These are phyloP conservation scores for Penicillium sclerotiorum DNA, from an alignment of 2,329 filamentous ascomycete genomes.

Conservation along the genomic window DNA sequence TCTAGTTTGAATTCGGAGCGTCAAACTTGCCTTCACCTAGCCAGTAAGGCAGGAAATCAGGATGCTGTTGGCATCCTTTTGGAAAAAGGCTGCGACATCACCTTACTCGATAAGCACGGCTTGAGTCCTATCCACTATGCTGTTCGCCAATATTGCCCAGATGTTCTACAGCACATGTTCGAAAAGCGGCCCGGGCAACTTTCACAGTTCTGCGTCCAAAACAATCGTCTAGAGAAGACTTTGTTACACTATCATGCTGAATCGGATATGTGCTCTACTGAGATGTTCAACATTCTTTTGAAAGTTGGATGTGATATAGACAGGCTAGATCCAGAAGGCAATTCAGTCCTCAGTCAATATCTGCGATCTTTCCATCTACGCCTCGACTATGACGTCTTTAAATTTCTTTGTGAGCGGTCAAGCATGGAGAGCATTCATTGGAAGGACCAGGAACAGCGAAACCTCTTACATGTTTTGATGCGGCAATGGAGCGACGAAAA, in stretches of 20 bases:
- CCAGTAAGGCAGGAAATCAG: conserved; percentile 15
- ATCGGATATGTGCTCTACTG: conserved; percentile 10
- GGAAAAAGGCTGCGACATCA: conserved; percentile 12
- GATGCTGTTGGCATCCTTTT: conserved; percentile 16
- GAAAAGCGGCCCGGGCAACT: conserved; percentile 4
- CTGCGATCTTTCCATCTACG: conserved; percentile 13
- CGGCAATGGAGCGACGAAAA: conserved; percentile 9
- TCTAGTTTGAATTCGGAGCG: conserved; percentile 9
- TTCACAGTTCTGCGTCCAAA: conserved; percentile 9
- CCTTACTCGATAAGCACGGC: conserved; percentile 10
- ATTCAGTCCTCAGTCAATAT: conserved; percentile 15
- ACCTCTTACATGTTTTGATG: conserved; percentile 18
- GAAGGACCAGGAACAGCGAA: conserved; percentile 10
- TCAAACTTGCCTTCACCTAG: conserved; percentile 21
- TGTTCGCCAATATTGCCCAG: background rate
- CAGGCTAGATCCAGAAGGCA: conserved; percentile 11
- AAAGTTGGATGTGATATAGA: conserved; percentile 15
- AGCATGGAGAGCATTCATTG: conserved; percentile 11
- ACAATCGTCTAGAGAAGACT: conserved; percentile 13
- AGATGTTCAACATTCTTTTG: conserved; percentile 12
- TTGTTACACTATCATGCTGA: conserved; percentile 16
- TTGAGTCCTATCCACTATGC: conserved; percentile 15
- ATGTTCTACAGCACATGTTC: conserved; percentile 11
- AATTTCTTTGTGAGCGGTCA: conserved; percentile 1
- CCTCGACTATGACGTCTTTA: conserved; percentile 12